A percentile compares a stretch with the other conserved stretches of the same genome.
phyloP scores from a whole-genome alignment of 2,329 filamentous ascomycete species.

The Parafenestella ontariensis region DNA sequence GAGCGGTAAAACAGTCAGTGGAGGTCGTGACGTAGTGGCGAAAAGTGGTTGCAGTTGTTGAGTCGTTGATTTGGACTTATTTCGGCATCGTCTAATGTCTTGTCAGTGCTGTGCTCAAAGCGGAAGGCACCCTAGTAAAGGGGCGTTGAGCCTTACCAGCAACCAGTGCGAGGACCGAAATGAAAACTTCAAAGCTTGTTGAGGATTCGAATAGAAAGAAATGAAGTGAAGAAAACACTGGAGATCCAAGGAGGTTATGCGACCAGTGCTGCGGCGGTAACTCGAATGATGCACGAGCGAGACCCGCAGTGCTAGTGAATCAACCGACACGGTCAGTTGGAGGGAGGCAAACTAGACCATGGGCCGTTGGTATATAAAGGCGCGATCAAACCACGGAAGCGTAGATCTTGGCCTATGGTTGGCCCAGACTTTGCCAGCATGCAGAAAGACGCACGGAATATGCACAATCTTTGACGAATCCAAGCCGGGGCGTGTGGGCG shows the following conservation, averaged over 20 bases:
- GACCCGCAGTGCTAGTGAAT: constrained; percentile 32
- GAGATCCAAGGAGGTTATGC: constrained; percentile 18
- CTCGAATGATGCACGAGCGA: constrained; percentile 30
- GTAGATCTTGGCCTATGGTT: constrained; percentile 31
- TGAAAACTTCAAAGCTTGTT: constrained; percentile 13
- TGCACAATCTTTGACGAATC: constrained; percentile 26
- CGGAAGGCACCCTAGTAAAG: constrained; percentile 28
- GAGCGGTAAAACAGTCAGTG: constrained; percentile 11
- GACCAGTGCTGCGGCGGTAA: constrained; percentile 13
- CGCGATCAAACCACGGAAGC: constrained; percentile 19
- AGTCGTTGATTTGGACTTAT: constrained; percentile 28
- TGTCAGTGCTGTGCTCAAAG: constrained; percentile 30
- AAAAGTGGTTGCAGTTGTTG: constrained; percentile 17
- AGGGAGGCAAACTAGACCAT: constrained; percentile 22
- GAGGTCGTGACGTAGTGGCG: constrained; percentile 22
- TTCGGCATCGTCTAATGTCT: constrained; percentile 31
- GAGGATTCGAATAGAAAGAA: constrained; percentile 4
- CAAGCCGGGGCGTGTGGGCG: constrained; percentile 25
- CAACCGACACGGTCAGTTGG: constrained; percentile 27
- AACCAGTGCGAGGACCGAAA: constrained; percentile 31
- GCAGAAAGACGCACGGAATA: constrained; percentile 21
- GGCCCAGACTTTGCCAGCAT: constrained; percentile 27
- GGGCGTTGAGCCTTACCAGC: constrained; percentile 30
- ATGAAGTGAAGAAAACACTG: constrained; percentile 8
- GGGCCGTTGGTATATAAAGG: constrained; percentile 16